These are phyloP conservation scores for Trametes gibbosa DNA, from an alignment of 768 basidiomycete species.

Conservation along the genomic window DNA sequence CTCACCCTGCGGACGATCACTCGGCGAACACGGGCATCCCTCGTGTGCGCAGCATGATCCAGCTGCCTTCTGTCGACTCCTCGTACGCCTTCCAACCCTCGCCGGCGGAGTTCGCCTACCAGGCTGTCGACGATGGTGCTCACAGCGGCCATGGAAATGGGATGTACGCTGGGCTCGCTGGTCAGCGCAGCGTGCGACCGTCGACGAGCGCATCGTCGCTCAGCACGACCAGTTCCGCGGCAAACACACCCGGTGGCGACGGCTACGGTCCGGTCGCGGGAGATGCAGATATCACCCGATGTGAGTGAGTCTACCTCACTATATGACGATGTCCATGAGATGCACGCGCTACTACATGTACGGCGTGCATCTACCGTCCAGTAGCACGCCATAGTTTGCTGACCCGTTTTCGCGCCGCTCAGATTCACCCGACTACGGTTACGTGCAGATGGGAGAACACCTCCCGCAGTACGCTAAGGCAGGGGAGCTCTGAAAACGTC, in stretches of 20 bases:
- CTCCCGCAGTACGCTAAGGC: constrained; percentile 38
- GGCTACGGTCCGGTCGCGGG: constrained; percentile 52
- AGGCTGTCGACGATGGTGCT: constrained; percentile 46
- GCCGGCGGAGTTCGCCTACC: constrained; percentile 82
- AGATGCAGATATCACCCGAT: constrained; percentile 78
- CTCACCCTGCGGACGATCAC: constrained; percentile 57
- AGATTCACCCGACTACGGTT: constrained; percentile 87
- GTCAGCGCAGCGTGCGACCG: constrained; percentile 55
- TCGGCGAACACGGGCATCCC: constrained; percentile 43
- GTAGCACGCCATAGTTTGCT: neutral
- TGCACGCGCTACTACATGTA: constrained; percentile 8
- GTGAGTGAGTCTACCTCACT: constrained; percentile 51
- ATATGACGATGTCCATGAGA: constrained; percentile 4
- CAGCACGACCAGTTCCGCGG: constrained; percentile 76
- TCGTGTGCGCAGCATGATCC: constrained; percentile 82
- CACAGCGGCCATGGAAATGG: constrained; percentile 22
- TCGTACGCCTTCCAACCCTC: constrained; percentile 61
- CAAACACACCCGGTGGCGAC: constrained; percentile 71
- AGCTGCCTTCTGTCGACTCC: constrained; percentile 65
- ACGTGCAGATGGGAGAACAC: constrained; percentile 79
- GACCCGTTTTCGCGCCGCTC: constrained; percentile 35
- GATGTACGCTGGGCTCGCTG: constrained; percentile 28
- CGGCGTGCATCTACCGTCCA: constrained; percentile 12
- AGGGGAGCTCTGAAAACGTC: constrained; percentile 19
- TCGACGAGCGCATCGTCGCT: constrained; percentile 78